Evolutionary conservation across 495 filamentous ascomycete species (phyloP).

Genomic region (Penicillium manginii): DNA sequence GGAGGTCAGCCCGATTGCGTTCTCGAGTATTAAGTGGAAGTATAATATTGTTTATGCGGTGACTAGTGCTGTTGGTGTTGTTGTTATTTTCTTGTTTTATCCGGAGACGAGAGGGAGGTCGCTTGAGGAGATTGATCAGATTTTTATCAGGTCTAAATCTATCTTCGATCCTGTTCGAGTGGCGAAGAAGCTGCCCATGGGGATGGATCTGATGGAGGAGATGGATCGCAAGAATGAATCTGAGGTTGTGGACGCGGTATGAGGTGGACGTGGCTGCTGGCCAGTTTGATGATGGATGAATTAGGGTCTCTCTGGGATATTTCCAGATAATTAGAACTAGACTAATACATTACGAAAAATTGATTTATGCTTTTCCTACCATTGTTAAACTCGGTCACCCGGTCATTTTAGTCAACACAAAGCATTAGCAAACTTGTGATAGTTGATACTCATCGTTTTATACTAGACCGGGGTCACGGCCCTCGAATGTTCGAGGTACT

Average conservation of each 20-base stretch:
- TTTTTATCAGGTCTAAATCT: conserved; percentile 56
- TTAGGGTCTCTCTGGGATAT: not conserved
- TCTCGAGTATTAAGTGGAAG: conserved; percentile 40
- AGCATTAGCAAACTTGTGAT: no score
- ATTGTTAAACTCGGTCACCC: no score
- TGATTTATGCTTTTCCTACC: no score
- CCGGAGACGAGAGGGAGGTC: conserved; percentile 42
- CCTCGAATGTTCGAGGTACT: no score
- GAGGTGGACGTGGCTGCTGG: not conserved
- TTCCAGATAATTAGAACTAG: not conserved
- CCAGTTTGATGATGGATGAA: no score
- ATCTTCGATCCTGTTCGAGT: conserved; percentile 21
- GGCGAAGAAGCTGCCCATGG: conserved; percentile 18
- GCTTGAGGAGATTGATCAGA: conserved; percentile 59
- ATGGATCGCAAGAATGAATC: not conserved
- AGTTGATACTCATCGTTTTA: no score
- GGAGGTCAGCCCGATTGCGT: conserved; percentile 63
- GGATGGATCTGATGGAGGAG: conserved; percentile 6
- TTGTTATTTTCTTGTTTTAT: conserved; percentile 63
- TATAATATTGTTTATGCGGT: conserved; percentile 40
- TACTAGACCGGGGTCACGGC: no score
- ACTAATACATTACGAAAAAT: not conserved
- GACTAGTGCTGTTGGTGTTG: conserved; percentile 37
- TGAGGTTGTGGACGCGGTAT: not conserved
- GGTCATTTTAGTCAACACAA: no score